Evolutionary conservation across 2,329 filamentous ascomycete genomes (phyloP).

Genomic region (Fusarium sp.): DNA sequence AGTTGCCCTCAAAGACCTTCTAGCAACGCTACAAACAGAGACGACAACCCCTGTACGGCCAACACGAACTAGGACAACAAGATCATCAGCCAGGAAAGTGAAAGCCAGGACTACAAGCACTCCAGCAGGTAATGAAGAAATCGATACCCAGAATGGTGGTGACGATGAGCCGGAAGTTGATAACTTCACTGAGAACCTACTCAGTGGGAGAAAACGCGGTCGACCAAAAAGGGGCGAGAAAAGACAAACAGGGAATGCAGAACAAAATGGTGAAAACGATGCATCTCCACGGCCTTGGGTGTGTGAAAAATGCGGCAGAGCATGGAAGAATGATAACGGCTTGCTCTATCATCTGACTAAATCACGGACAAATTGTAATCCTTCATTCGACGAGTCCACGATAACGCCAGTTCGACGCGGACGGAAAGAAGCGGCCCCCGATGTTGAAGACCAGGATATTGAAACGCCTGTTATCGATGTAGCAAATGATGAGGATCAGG

Average conservation of each 20-base stretch:
- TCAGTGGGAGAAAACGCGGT: slow-evolving; percentile 48
- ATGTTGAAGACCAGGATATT: slow-evolving; percentile 19
- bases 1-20: slow-evolving; percentile 13
- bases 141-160: background rate
- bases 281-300: slow-evolving; percentile 54
- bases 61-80: slow-evolving; percentile 24
- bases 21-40: background rate
- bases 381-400: slow-evolving; percentile 50
- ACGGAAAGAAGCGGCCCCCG: slow-evolving; percentile 22
- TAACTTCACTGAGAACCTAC: slow-evolving; percentile 12
- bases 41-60: slow-evolving; percentile 22
- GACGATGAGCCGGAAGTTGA: slow-evolving; percentile 5
- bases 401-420: slow-evolving; percentile 32
- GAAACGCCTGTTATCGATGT: slow-evolving; percentile 1
- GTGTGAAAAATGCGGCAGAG: slow-evolving; percentile 66
- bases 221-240: slow-evolving; percentile 36
- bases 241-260: slow-evolving; percentile 23
- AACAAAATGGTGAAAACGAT: slow-evolving; percentile 24
- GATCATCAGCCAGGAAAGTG: slow-evolving; percentile 27
- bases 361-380: slow-evolving; percentile 67
- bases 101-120: background rate
- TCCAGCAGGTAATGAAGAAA: slow-evolving; percentile 8
- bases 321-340: slow-evolving; percentile 70
- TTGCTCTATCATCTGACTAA: slow-evolving; percentile 71
- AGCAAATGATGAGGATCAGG: background rate